These are phyloP conservation scores for Suillus occidentalis DNA, from an alignment of 768 basidiomycete genomes.

Conservation along the genomic window DNA sequence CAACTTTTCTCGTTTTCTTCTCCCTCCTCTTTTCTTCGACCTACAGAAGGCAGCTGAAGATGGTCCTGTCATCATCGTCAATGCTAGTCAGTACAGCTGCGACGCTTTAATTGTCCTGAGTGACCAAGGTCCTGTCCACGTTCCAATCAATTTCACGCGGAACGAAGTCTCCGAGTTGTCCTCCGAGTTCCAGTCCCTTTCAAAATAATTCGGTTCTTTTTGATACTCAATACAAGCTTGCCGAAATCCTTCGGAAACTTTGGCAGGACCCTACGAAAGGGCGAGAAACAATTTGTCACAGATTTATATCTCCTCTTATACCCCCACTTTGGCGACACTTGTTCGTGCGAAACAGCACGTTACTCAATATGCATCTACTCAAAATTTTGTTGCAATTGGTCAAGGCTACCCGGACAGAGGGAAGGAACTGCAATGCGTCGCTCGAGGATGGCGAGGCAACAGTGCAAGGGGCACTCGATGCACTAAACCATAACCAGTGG, in stretches of 20 bases:
- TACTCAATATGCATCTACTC: background rate
- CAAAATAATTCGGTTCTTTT: conserved; percentile 10
- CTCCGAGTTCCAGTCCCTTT: conserved; percentile 4
- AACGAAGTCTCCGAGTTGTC: conserved; percentile 14
- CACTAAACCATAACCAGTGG: conserved; percentile 9
- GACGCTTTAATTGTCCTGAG: conserved; percentile 17
- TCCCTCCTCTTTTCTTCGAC: conserved; percentile 6
- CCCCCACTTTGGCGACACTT: conserved; percentile 12
- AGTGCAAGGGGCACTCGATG: conserved; percentile 1
- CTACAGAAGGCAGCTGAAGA: conserved; percentile 11
- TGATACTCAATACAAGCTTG: conserved; percentile 17
- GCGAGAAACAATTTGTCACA: conserved; percentile 11
- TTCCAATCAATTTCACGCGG: conserved; percentile 8
- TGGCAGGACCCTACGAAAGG: conserved; percentile 32
- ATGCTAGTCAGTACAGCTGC: conserved; percentile 10
- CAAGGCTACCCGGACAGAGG: conserved; percentile 13
- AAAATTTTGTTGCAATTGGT: conserved; percentile 17
- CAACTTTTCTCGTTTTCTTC: conserved; percentile 15
- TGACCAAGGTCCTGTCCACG: conserved; percentile 5
- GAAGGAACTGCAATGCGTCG: conserved; percentile 12
- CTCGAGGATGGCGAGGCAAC: conserved; percentile 2
- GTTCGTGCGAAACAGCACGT: conserved; percentile 18
- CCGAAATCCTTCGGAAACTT: conserved; percentile 17
- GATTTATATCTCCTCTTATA: conserved; percentile 34
- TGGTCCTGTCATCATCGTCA: conserved; percentile 21